These are phyloP conservation scores for Cnidoscolus chayamansa DNA, from an alignment of 441 rosid species.

Conservation along the genomic window DNA sequence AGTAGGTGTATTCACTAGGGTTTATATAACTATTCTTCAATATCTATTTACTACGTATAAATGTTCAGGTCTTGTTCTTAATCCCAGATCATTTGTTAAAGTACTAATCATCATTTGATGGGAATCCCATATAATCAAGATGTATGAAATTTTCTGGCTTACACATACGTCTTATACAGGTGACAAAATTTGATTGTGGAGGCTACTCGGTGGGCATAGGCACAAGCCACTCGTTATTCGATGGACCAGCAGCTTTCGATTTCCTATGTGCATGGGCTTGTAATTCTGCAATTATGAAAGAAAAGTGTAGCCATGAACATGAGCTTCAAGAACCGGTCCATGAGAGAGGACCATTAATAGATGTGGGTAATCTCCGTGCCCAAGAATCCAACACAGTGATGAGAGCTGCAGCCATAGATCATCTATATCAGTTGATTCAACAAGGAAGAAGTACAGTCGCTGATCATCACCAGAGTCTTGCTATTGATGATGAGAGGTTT, in stretches of 20 bases:
- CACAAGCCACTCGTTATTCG: conserved; percentile 58
- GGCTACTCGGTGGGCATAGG: conserved; percentile 62
- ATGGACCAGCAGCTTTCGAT: conserved; percentile 56
- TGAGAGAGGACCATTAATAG: conserved; percentile 46
- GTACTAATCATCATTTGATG: no score
- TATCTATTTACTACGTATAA: no score
- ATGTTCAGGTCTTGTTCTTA: background rate
- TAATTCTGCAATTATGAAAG: conserved; percentile 34
- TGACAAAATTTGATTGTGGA: conserved; percentile 70
- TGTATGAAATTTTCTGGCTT: no score
- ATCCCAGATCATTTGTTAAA: no score
- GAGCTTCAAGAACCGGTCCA: conserved; percentile 43
- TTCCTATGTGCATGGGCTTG: conserved; percentile 55
- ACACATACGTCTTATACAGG: conserved; percentile 29
- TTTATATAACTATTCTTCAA: background rate
- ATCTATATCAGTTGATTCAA: conserved; percentile 56
- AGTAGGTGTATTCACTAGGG: background rate
- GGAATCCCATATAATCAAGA: no score
- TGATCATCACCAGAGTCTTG: conserved; percentile 10
- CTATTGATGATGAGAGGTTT: background rate
- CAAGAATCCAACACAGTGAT: conserved; percentile 6
- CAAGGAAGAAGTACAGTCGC: conserved; percentile 23
- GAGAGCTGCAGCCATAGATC: conserved; percentile 57
- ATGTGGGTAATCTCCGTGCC: conserved; percentile 2
- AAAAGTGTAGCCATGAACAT: conserved; percentile 18